Evolutionary conservation across 2,329 filamentous ascomycete genomes (phyloP).

Genomic region (Colletotrichum musae): DNA sequence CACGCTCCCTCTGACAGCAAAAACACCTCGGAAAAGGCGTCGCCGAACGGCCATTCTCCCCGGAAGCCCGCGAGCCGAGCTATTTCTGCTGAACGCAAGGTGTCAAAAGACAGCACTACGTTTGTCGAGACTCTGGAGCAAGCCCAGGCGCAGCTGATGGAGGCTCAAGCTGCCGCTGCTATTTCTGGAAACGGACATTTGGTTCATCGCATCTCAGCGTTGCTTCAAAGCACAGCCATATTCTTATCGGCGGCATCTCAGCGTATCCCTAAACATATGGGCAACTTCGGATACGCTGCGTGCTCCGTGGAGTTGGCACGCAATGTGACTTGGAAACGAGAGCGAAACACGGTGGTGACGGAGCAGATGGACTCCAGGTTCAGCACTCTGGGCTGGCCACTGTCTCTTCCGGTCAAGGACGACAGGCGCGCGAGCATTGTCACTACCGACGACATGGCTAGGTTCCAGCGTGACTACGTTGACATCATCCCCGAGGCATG

Average conservation of each 20-base stretch:
- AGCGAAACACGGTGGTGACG: slow-evolving; percentile 62
- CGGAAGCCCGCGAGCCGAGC: slow-evolving; percentile 45
- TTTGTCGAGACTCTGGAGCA: slow-evolving; percentile 74
- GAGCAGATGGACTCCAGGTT: slow-evolving; percentile 42
- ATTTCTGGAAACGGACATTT: slow-evolving; percentile 69
- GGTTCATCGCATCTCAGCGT: slow-evolving; percentile 74
- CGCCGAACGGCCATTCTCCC: slow-evolving; percentile 53
- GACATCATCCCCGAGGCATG: slow-evolving; percentile 87
- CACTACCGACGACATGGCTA: slow-evolving; percentile 66
- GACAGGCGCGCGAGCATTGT: slow-evolving; percentile 61
- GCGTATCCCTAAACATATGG: slow-evolving; percentile 59
- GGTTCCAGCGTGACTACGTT: slow-evolving; percentile 85
- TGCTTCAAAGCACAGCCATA: slow-evolving; percentile 76
- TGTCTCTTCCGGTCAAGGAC: slow-evolving; percentile 42
- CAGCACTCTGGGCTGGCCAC: slow-evolving; percentile 55
- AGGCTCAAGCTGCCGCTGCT: slow-evolving; percentile 72
- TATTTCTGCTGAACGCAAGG: slow-evolving; percentile 44
- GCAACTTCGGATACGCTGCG: slow-evolving; percentile 71
- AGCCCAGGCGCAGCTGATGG: slow-evolving; percentile 76
- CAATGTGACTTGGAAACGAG: slow-evolving; percentile 77
- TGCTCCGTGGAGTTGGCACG: slow-evolving; percentile 79
- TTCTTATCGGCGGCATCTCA: slow-evolving; percentile 74
- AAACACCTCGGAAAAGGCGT: slow-evolving; percentile 52
- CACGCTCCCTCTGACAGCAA: slow-evolving; percentile 57
- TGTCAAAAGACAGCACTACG: slow-evolving; percentile 44